A percentile compares a stretch with the other conserved stretches of the same genome.
Conservation (phyloP, 108 stramenopile genomes). For the Nannochloropsis gaditana region DNA sequence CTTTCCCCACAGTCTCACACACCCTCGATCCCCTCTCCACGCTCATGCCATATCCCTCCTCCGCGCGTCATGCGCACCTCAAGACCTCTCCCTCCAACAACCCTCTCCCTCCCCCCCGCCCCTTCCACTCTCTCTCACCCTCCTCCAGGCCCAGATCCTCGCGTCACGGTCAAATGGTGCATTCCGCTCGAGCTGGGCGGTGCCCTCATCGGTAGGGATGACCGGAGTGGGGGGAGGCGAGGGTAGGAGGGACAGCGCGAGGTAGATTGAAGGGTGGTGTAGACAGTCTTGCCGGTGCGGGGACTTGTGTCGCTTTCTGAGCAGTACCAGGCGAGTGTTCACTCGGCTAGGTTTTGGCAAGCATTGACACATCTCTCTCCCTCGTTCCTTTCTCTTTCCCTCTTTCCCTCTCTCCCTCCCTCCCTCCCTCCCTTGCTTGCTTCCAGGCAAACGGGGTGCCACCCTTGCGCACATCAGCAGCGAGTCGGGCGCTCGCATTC, state of each 20-base stretch:
- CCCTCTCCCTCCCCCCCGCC: too few species aligned
- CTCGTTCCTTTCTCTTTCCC: not conserved
- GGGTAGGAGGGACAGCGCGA: not conserved
- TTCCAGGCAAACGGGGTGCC: not conserved
- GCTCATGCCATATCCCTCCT: not conserved
- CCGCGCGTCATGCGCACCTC: not conserved
- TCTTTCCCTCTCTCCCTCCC: not conserved
- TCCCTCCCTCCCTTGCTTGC: not conserved
- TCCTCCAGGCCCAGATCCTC: not conserved
- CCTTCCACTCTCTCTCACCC: too few species aligned
- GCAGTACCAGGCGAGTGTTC: too few species aligned
- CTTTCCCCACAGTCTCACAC: too few species aligned
- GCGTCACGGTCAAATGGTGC: slow-evolving; percentile 14
- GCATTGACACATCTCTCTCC: not conserved
- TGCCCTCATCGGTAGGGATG: not conserved
- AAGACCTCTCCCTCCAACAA: too few species aligned
- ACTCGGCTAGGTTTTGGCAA: too few species aligned
- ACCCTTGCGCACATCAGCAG: not conserved
- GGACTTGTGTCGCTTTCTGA: too few species aligned
- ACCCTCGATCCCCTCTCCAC: not conserved
- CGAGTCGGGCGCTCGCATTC: not conserved
- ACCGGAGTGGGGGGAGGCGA: not conserved
- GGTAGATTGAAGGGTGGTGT: not conserved
- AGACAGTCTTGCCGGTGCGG: not conserved
- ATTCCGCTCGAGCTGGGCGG: not conserved